These are phyloP conservation scores for Zymoseptoria tritici DNA, from an alignment of 2,329 filamentous ascomycete genomes.

Conservation along the genomic window DNA sequence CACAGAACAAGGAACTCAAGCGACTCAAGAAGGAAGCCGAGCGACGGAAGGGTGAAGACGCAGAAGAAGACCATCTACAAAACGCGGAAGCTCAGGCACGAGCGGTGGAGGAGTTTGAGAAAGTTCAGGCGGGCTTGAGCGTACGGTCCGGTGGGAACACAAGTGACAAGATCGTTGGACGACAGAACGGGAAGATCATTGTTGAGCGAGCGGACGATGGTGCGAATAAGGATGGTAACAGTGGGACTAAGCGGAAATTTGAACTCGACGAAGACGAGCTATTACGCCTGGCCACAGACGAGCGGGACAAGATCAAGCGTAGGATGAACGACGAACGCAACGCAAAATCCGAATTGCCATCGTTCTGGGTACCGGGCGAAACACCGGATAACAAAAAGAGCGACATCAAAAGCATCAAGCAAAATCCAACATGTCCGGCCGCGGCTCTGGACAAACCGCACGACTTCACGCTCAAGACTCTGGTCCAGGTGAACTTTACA, in stretches of 20 bases:
- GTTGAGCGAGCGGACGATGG: constrained; percentile 24
- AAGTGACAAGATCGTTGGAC: constrained; percentile 39
- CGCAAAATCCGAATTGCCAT: constrained; percentile 65
- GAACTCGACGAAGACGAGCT: constrained; percentile 73
- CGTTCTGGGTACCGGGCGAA: constrained; percentile 87
- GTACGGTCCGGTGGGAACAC: constrained; percentile 36
- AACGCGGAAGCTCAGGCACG: constrained; percentile 63
- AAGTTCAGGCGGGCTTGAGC: constrained; percentile 61
- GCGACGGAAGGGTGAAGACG: constrained; percentile 55
- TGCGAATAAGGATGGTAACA: constrained; percentile 28
- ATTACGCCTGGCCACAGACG: constrained; percentile 59
- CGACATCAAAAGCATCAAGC: constrained; percentile 50
- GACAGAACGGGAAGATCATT: constrained; percentile 29
- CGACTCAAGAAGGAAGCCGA: constrained; percentile 58
- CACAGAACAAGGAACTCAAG: constrained; percentile 87
- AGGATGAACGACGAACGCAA: constrained; percentile 56
- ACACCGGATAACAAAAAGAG: constrained; percentile 51
- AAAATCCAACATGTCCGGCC: constrained; percentile 62
- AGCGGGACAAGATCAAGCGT: constrained; percentile 61
- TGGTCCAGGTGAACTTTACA: constrained; percentile 70
- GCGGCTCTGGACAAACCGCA: constrained; percentile 62
- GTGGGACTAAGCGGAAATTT: constrained; percentile 64
- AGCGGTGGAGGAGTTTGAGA: constrained; percentile 75
- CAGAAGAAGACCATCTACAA: constrained; percentile 52
- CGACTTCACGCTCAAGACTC: constrained; percentile 65